Conservation (phyloP, 1,139 yeast species). For the Candida frijolesensis region DNA sequence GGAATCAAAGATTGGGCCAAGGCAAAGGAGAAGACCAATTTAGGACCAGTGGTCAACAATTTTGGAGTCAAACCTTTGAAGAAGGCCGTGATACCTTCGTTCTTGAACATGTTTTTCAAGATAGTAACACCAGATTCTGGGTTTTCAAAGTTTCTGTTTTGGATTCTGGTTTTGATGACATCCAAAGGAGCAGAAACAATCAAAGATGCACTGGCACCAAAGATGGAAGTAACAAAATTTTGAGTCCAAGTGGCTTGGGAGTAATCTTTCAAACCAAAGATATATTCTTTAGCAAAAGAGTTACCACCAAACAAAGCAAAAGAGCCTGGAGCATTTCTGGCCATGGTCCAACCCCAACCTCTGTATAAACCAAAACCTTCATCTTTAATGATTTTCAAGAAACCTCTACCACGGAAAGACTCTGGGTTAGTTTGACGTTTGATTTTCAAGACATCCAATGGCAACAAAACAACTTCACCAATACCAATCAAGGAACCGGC, state of each 20-base stretch:
- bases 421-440: conserved; percentile 99
- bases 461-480: conserved; percentile 94
- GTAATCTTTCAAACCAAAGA: conserved; percentile 84
- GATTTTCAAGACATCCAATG: conserved; percentile 94
- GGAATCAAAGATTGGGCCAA: conserved; percentile 96
- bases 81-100: conserved; percentile 88
- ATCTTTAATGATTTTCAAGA: conserved; percentile 77
- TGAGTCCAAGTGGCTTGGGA: conserved; percentile 92
- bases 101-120: conserved; percentile 87
- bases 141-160: conserved; percentile 92
- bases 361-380: conserved; percentile 94
- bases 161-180: conserved; percentile 97
- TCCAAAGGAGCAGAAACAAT: conserved; percentile 97
- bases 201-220: conserved; percentile 96
- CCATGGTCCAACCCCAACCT: conserved; percentile 99
- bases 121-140: conserved; percentile 94
- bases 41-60: conserved; percentile 96
- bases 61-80: conserved; percentile 98
- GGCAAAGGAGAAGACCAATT: conserved; percentile 94
- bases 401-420: conserved; percentile 96
- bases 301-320: conserved; percentile 98
- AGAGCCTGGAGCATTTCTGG: conserved; percentile 98
- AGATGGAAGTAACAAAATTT: conserved; percentile 93
- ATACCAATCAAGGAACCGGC: conserved; percentile 98
- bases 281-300: conserved; percentile 96